Conservation (phyloP, 768 basidiomycete species). For the Tricholoma furcatifolium region DNA sequence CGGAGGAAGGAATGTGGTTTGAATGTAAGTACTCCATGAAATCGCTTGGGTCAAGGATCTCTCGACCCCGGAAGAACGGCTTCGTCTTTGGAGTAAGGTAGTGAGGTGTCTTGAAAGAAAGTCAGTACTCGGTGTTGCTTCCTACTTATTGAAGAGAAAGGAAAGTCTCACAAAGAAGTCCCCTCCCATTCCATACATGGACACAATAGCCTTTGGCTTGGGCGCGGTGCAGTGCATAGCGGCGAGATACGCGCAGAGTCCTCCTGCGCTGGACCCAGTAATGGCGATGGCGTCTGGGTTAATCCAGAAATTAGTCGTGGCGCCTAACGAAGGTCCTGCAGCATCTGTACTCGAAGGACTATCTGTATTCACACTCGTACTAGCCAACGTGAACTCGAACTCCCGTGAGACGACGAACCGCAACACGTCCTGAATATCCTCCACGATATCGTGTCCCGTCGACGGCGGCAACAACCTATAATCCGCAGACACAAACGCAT, state of each 20-base stretch:
- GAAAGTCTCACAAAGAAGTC: constrained; percentile 43
- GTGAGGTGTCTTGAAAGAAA: constrained; percentile 41
- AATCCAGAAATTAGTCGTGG: constrained; percentile 28
- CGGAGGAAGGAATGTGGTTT: constrained; percentile 16
- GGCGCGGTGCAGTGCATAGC: constrained; percentile 48
- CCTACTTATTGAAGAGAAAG: neutral
- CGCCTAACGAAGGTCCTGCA: neutral
- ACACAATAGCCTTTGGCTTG: constrained; percentile 52
- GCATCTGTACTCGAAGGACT: neutral
- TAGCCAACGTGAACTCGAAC: constrained; percentile 12
- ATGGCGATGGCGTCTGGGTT: constrained; percentile 47
- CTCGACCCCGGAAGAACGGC: constrained; percentile 54
- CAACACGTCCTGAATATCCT: constrained; percentile 59
- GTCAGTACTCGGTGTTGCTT: neutral
- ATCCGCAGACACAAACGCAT: constrained; percentile 61
- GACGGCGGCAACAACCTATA: constrained; percentile 57
- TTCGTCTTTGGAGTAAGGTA: constrained; percentile 46
- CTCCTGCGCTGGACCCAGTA: constrained; percentile 60
- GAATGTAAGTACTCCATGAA: constrained; percentile 52
- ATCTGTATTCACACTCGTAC: neutral
- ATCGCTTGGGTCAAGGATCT: constrained; percentile 47
- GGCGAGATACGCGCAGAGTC: constrained; percentile 61
- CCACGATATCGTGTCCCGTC: constrained; percentile 55
- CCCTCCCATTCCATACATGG: constrained; percentile 66
- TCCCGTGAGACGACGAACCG: constrained; percentile 35